Evolutionary conservation across 2,329 filamentous ascomycete genomes (phyloP).

Genomic region (Colletotrichum sp.): DNA sequence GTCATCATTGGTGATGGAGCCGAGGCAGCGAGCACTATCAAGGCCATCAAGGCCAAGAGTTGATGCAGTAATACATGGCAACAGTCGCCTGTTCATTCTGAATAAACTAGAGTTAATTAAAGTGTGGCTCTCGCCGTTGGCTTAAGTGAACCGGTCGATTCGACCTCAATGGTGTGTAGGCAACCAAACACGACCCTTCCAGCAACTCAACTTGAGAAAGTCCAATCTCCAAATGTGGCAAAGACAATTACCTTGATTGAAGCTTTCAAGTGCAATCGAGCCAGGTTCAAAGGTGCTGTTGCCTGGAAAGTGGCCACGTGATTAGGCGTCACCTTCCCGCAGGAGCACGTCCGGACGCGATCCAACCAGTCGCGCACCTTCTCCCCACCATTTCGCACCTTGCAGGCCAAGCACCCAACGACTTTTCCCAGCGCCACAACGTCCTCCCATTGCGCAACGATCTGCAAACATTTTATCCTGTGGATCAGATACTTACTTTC

Average conservation of each 20-base stretch:
- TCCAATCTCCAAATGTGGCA: background rate
- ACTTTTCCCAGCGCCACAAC: background rate
- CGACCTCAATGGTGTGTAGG: background rate
- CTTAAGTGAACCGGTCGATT: background rate
- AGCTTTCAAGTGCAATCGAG: background rate
- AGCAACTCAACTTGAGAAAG: background rate
- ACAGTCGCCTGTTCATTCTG: background rate
- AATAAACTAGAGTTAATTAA: background rate
- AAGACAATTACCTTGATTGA: background rate
- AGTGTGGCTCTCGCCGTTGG: background rate
- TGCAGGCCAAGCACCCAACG: background rate
- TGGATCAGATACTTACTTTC: background rate
- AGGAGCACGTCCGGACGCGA: background rate
- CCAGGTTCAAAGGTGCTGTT: background rate
- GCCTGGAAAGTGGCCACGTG: constrained; percentile 23
- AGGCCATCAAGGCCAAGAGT: background rate
- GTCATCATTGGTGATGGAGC: constrained; percentile 74
- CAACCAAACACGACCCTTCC: background rate
- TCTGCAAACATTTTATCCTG: background rate
- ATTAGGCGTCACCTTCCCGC: constrained; percentile 25
- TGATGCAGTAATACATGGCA: background rate
- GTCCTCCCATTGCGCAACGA: background rate
- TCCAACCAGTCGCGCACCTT: constrained; percentile 6
- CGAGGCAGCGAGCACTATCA: background rate
- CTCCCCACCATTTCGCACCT: background rate